Evolutionary conservation across 768 basidiomycete genomes (phyloP).

Genomic region (Phylloporus rhodoxanthus): DNA sequence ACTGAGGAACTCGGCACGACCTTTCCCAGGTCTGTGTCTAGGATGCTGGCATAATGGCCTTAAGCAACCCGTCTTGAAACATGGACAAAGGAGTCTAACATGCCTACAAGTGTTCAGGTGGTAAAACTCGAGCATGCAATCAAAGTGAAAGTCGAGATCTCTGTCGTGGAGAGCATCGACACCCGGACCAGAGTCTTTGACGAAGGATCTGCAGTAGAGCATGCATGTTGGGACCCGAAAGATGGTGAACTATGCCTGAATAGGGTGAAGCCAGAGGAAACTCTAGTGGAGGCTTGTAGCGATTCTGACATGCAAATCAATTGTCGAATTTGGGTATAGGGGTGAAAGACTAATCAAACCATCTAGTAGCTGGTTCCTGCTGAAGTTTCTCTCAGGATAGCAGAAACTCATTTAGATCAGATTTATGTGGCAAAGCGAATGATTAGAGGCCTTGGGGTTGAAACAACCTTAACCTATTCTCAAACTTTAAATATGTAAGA

Average conservation of each 20-base stretch:
- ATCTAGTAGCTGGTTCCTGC: constrained; percentile 91
- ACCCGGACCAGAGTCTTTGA: constrained; percentile 68
- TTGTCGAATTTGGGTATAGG: constrained; percentile 94
- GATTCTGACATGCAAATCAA: constrained; percentile 96
- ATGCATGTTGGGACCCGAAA: constrained; percentile 84
- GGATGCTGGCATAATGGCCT: constrained; percentile 76
- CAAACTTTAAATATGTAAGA: constrained; percentile 66
- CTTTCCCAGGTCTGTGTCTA: constrained; percentile 40
- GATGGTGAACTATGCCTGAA: constrained; percentile 88
- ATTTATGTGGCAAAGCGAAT: constrained; percentile 72
- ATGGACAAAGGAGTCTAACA: constrained; percentile 86
- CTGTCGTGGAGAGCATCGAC: constrained; percentile 64
- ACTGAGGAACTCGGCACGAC: constrained; percentile 12
- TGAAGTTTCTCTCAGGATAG: constrained; percentile 82
- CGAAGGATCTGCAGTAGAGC: constrained; percentile 75
- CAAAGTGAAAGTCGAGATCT: constrained; percentile 67
- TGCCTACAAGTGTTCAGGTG: constrained; percentile 75
- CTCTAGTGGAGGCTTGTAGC: constrained; percentile 94
- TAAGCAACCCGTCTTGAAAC: constrained; percentile 80
- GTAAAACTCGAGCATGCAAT: constrained; percentile 61
- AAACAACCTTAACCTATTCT: constrained; percentile 85
- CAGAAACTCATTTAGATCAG: constrained; percentile 47
- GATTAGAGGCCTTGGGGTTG: constrained; percentile 88
- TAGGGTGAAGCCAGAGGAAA: constrained; percentile 93
- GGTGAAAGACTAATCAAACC: constrained; percentile 95